Base-by-base conservation (phyloP, 2,329 filamentous ascomycete genomes). In the Fusarium burgessii region DNA sequence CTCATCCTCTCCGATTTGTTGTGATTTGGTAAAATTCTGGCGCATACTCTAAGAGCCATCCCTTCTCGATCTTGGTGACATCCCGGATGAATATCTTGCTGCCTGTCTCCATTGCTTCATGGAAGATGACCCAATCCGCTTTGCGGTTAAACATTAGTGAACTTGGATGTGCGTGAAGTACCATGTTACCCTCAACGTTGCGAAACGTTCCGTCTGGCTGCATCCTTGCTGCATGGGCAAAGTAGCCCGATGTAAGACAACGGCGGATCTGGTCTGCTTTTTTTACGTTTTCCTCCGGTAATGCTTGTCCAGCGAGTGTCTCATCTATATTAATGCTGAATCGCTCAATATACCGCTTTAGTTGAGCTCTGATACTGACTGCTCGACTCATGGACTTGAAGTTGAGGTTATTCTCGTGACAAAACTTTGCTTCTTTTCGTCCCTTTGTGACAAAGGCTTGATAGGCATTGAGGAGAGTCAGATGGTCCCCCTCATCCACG, bases 71-170 rank as follows among this genome's bases (percentile, higher is more conserved):
- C 83, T 93, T 96, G n/a, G 91, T 96, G 64, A 98, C 84, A 80
- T 98, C 95, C 59, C 94, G 87, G 75, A 99, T 97, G 78, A 92
- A 98, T 1, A 89, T 94, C 85, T 98, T 98, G 70, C 89, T 89
- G 13, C 92, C 90, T 7, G 93, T 97, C 83, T 98, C 93, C 86
- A 97, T 89, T 40, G 97, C 90, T 82, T 98, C 95, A 76, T 97
- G 92, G 78, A 98, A 99, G 36, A 99, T 88, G 13, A 98, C 94
- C 94, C 95, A 98, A 71, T 98, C 94, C 14, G 94, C 94, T 83
- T 97, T 98, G 61, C 95, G 90, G 80, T 97, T 97, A 84, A 98
- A 98, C 90, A 98, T 94, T 73, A 98, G 83, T 41, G 93, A 97
- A 77, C 90, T 97, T 1, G 96, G 96, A 81, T 99, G 96, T 25